A percentile compares a stretch with the other conserved stretches of the same genome.
Evolutionary conservation across 495 filamentous ascomycete species (phyloP).

Genomic region (Trichoderma virens): DNA sequence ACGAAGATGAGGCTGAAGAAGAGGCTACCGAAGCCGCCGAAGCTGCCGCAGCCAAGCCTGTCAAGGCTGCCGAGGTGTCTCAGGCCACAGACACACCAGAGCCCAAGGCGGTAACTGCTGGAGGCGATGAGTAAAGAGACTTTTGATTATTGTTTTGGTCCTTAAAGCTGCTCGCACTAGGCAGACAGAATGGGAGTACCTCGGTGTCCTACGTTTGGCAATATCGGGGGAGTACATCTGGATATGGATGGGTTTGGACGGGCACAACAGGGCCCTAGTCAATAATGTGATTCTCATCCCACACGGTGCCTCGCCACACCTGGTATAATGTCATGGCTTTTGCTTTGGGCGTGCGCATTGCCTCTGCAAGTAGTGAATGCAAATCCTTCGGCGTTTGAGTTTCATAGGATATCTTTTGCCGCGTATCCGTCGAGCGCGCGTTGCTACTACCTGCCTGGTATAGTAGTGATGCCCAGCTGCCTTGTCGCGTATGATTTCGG

Average conservation of each 20-base stretch:
- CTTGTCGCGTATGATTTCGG: not conserved
- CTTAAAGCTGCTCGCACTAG: not conserved
- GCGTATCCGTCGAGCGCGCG: not conserved
- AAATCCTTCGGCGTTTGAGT: too few species aligned
- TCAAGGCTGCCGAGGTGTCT: not conserved
- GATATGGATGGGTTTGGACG: not conserved
- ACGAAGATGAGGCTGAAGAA: conserved; percentile 8
- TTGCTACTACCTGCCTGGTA: too few species aligned
- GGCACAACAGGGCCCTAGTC: not conserved
- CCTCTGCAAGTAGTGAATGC: too few species aligned
- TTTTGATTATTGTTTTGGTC: not conserved
- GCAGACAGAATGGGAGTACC: not conserved
- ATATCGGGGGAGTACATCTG: not conserved
- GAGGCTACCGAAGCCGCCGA: conserved; percentile 18
- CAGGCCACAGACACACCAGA: not conserved
- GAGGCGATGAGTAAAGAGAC: conserved; percentile 62
- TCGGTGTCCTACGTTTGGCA: not conserved
- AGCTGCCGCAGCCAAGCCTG: conserved; percentile 10
- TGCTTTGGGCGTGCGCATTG: too few species aligned
- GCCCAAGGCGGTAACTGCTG: conserved; percentile 23
- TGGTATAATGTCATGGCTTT: too few species aligned
- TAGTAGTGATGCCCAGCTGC: not conserved
- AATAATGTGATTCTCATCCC: not conserved
- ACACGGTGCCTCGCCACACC: not conserved
- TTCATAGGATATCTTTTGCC: not conserved